Evolutionary conservation across 2,329 filamentous ascomycete species (phyloP).

Genomic region (Epichloe uncinata): DNA sequence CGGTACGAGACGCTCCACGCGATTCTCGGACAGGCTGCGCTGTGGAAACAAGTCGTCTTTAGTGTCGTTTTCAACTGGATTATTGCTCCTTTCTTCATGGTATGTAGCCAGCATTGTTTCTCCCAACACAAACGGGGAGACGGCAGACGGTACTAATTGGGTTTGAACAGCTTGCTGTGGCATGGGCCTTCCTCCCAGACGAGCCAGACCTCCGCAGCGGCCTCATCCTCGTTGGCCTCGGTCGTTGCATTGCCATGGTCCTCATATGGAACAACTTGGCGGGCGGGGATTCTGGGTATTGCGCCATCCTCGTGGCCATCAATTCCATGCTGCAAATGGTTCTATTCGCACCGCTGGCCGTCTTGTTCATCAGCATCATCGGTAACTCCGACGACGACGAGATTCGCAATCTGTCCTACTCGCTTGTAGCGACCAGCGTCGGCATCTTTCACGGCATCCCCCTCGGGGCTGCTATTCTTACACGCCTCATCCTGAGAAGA

Average conservation of each 20-base stretch:
- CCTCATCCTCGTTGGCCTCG: slow-evolving; percentile 70
- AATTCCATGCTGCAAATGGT: slow-evolving; percentile 66
- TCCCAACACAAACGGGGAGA: neutral
- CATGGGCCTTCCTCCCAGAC: slow-evolving; percentile 56
- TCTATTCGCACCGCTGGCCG: slow-evolving; percentile 54
- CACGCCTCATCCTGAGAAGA: slow-evolving; percentile 47
- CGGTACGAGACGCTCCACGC: slow-evolving; percentile 62
- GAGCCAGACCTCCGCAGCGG: slow-evolving; percentile 46
- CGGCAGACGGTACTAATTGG: neutral
- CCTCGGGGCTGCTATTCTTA: slow-evolving; percentile 65
- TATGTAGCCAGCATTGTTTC: slow-evolving; percentile 19
- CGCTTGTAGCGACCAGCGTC: slow-evolving; percentile 63
- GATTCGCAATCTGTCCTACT: slow-evolving; percentile 37
- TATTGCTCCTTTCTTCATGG: slow-evolving; percentile 70
- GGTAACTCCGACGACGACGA: slow-evolving; percentile 26
- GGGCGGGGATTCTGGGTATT: slow-evolving; percentile 68
- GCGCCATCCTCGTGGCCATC: slow-evolving; percentile 63
- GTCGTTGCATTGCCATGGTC: slow-evolving; percentile 80
- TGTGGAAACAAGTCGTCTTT: slow-evolving; percentile 73
- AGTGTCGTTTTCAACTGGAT: slow-evolving; percentile 74
- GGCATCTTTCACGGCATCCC: slow-evolving; percentile 79
- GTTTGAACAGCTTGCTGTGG: slow-evolving; percentile 41
- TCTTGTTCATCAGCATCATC: slow-evolving; percentile 60
- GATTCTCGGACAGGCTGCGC: slow-evolving; percentile 42
- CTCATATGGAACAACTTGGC: slow-evolving; percentile 59